Evolutionary conservation across 441 rosid species (phyloP).

Genomic region (Brassica hybrid): DNA sequence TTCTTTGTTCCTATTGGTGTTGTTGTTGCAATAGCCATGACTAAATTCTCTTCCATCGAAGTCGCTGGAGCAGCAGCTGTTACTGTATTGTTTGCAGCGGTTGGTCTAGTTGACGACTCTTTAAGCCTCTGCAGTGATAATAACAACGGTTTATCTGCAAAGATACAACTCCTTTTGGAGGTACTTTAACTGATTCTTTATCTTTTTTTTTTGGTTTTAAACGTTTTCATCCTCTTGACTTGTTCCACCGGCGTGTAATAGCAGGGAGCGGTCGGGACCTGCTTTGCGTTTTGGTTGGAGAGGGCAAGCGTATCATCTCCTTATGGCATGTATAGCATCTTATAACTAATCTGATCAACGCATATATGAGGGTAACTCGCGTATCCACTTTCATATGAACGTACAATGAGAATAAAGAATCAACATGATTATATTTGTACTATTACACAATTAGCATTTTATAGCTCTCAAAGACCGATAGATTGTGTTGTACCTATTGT

Average conservation of each 20-base stretch:
- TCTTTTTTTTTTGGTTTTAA: background rate
- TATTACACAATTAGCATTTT: no score
- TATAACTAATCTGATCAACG: slow-evolving; percentile 79
- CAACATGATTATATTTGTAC: background rate
- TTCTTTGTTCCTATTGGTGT: slow-evolving; percentile 82
- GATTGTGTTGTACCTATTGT: background rate
- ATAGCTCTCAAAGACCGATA: background rate
- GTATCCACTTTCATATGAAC: slow-evolving; percentile 59
- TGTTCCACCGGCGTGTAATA: slow-evolving; percentile 9
- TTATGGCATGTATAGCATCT: slow-evolving; percentile 98
- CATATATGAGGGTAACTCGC: slow-evolving; percentile 64
- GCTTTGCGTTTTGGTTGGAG: slow-evolving; percentile 87
- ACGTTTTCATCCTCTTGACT: slow-evolving; percentile 14
- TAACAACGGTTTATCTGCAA: slow-evolving; percentile 57
- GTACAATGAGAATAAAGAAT: slow-evolving; percentile 33
- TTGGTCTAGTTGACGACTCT: slow-evolving; percentile 77
- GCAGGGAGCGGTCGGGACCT: slow-evolving; percentile 75
- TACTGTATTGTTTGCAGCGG: slow-evolving; percentile 69
- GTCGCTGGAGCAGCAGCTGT: slow-evolving; percentile 73
- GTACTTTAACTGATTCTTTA: slow-evolving; percentile 40
- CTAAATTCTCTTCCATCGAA: slow-evolving; percentile 65
- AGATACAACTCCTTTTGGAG: slow-evolving; percentile 69
- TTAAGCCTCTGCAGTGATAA: slow-evolving; percentile 47
- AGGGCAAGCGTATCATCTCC: slow-evolving; percentile 67
- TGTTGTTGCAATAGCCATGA: slow-evolving; percentile 59